Evolutionary conservation across 495 filamentous ascomycete genomes (phyloP).

Genomic region (Penicillium odoratum): DNA sequence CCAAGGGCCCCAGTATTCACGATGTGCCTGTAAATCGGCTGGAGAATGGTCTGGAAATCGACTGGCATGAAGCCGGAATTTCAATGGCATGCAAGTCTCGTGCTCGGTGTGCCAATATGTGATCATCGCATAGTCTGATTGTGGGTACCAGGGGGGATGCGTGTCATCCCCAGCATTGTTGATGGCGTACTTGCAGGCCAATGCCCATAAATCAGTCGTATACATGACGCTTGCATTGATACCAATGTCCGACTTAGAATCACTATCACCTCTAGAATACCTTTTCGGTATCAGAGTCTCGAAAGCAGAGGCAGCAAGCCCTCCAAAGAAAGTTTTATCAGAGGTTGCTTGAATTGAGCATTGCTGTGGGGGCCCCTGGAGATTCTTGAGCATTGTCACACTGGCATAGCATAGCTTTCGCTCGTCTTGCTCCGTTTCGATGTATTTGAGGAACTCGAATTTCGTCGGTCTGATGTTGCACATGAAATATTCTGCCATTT

Average conservation of each 20-base stretch:
- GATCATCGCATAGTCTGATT: constrained; percentile 43
- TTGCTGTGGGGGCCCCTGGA: constrained; percentile 30
- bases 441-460: constrained; percentile 20
- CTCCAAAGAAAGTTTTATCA: neutral
- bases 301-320: neutral
- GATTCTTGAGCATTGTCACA: constrained; percentile 37
- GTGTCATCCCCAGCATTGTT: constrained; percentile 26
- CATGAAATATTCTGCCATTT: constrained; percentile 38
- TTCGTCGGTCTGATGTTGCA: constrained; percentile 28
- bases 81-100: constrained; percentile 44
- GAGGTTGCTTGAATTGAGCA: constrained; percentile 2
- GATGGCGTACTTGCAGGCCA: constrained; percentile 41
- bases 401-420: constrained; percentile 39
- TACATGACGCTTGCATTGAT: constrained; percentile 38
- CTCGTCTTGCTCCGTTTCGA: constrained; percentile 36
- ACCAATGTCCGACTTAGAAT: constrained; percentile 35
- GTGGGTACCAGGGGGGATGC: constrained; percentile 44
- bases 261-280: constrained; percentile 5
- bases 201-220: constrained; percentile 40
- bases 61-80: constrained; percentile 41
- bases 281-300: constrained; percentile 7
- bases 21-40: constrained; percentile 31
- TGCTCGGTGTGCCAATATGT: constrained; percentile 44
- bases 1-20: constrained; percentile 34
- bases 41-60: constrained; percentile 36